Base-by-base conservation (phyloP, 192 early-diverging fungal species). In the Gamsiella multidivaricata region DNA sequence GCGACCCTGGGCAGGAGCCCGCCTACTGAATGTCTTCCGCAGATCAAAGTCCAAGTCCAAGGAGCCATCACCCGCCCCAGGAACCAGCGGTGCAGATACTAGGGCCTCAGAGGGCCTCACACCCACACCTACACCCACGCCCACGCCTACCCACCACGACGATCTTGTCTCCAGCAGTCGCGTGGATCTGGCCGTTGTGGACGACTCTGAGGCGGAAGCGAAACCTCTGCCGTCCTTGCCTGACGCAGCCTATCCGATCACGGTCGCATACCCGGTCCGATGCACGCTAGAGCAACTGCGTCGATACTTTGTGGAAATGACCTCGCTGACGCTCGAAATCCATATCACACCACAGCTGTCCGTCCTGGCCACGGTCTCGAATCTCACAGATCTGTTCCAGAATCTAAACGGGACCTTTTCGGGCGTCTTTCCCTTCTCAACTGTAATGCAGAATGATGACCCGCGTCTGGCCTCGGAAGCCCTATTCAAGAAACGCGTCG, bases 401-500 rank as follows among this genome's bases (percentile, higher is more conserved):
- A 69, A 78, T 53, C 68, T 69, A 29, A 53, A 78, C 23, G 55
- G 65, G 3, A 78, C 74, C 8, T 78, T 78, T 47, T 78, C 74
- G 0, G 74, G 74, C 23, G 65, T 69, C 14, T 78, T 78, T 55
- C 37, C 74, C 0, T 68, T 69, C 51, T 54, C 71, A 3, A 50
- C 29, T 0, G 54, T 69, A 17, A 26, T 69, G 7, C 59, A 69
- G n/a, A 68, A 68, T n/a, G 54, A 54, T 7, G 14, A 59, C 5
- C 62, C 71, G 6, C 9, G 54, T 2, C 49, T 78, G 2, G 29
- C 7, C 10, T 22, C 31, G 18, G 65, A 67, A 20, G 36, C 34
- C 3, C 17, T 76, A 5, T 63, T 78, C 47, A 29, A 25, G 18
- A 47, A 32, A 9, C 36, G 22, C 5, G 42, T 55, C 12, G 66